Percentiles rank a stretch among this genome's conserved stretches.
Evolutionary conservation across 176 grass and related monocot species (phyloP).

Genomic region (Thinopyrum elongatum): DNA sequence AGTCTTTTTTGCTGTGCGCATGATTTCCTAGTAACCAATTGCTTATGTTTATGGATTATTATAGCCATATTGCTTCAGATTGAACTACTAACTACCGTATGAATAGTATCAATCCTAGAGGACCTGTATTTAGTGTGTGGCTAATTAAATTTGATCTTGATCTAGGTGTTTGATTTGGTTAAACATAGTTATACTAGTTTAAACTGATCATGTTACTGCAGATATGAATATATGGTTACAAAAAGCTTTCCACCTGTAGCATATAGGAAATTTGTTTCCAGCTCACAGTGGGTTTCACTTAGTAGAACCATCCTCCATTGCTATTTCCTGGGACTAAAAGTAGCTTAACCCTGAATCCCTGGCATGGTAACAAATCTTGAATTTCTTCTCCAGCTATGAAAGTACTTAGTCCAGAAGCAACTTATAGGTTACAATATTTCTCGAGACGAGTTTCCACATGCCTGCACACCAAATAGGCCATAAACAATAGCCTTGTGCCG

Average conservation of each 20-base stretch:
- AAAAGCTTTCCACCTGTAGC: not conserved
- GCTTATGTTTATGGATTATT: not conserved
- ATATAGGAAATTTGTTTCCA: not conserved
- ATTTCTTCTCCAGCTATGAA: slow-evolving; percentile 5
- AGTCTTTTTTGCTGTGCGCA: not conserved
- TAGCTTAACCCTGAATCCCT: slow-evolving; percentile 3
- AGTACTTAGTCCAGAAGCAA: not conserved
- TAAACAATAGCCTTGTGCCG: not conserved
- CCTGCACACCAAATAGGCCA: not conserved
- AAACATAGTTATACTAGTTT: not conserved
- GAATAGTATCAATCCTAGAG: not conserved
- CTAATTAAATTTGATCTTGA: not conserved
- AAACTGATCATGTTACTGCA: not conserved
- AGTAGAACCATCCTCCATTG: not conserved
- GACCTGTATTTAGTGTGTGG: not conserved
- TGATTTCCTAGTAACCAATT: not conserved
- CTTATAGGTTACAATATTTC: not conserved
- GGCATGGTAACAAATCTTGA: not conserved
- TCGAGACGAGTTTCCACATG: not conserved
- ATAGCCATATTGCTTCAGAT: slow-evolving; percentile 2
- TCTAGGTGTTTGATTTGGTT: not conserved
- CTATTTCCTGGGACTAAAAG: not conserved
- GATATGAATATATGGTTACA: not conserved
- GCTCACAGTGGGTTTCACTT: not conserved
- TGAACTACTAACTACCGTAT: not conserved